Evolutionary conservation across 768 basidiomycete genomes (phyloP).

Genomic region (Erythrobasidium yunnanense): DNA sequence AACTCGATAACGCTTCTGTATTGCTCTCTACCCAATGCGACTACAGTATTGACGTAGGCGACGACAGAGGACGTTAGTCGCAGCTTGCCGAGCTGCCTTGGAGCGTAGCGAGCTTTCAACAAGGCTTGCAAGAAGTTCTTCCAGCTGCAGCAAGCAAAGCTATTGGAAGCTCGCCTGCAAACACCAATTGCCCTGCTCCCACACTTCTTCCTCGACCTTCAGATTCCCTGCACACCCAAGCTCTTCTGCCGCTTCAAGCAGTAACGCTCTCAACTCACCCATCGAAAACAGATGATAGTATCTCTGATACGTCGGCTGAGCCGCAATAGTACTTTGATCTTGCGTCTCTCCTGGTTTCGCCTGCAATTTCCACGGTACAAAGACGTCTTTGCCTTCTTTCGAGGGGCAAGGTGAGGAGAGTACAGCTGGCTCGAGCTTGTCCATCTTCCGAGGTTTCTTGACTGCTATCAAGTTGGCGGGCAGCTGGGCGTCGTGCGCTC

Average conservation of each 20-base stretch:
- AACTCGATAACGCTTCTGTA: too few relatives aligned
- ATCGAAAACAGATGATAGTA: slow-evolving; percentile 93
- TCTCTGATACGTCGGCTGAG: slow-evolving; percentile 54
- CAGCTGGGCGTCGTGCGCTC: slow-evolving; percentile 18
- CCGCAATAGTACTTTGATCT: not conserved
- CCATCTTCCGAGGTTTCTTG: slow-evolving; percentile 18
- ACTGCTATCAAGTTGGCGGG: not conserved
- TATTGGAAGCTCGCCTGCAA: slow-evolving; percentile 3
- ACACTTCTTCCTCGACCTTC: slow-evolving; percentile 61
- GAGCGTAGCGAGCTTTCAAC: too few relatives aligned
- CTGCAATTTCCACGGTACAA: slow-evolving; percentile 69
- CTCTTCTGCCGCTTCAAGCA: slow-evolving; percentile 53
- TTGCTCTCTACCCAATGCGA: too few relatives aligned
- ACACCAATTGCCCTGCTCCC: slow-evolving; percentile 50
- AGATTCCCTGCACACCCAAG: slow-evolving; percentile 45
- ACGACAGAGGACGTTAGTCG: too few relatives aligned
- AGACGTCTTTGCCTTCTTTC: slow-evolving; percentile 56
- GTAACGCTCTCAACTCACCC: slow-evolving; percentile 61
- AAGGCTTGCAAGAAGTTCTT: too few relatives aligned
- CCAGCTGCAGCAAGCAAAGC: too few relatives aligned
- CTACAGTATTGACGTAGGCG: too few relatives aligned
- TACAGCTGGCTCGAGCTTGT: slow-evolving; percentile 2
- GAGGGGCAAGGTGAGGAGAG: not conserved
- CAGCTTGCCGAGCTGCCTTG: too few relatives aligned
- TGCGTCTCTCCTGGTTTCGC: not conserved